Evolutionary conservation across 768 basidiomycete species (phyloP).

Genomic region (button mushroom (Agaricus bisporus)): DNA sequence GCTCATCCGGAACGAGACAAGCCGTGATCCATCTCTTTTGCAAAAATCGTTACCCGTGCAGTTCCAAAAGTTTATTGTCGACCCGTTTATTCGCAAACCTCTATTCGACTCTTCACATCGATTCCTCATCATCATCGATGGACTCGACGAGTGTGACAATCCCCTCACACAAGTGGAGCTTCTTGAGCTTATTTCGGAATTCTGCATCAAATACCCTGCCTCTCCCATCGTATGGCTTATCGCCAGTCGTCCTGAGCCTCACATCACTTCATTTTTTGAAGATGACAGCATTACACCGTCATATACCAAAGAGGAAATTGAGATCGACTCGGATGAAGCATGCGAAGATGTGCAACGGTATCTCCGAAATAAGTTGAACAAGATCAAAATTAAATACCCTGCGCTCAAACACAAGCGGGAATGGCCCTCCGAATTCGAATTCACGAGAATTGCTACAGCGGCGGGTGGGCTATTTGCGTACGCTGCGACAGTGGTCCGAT

Average conservation of each 20-base stretch:
- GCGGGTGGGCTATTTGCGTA: constrained; percentile 22
- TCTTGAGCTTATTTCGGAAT: constrained; percentile 7
- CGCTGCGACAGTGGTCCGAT: constrained; percentile 17
- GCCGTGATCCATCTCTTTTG: neutral
- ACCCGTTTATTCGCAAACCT: neutral
- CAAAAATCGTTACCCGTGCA: neutral
- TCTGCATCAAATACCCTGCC: neutral
- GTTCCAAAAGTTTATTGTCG: constrained; percentile 11
- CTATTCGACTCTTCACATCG: neutral
- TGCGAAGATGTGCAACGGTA: constrained; percentile 13
- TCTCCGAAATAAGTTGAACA: constrained; percentile 4
- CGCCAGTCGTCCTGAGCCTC: constrained; percentile 20
- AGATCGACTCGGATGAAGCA: constrained; percentile 9
- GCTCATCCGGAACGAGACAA: neutral
- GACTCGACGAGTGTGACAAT: neutral
- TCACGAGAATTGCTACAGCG: constrained; percentile 13
- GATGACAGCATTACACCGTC: neutral
- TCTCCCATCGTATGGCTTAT: constrained; percentile 20
- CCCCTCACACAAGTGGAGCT: constrained; percentile 12
- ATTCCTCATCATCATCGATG: neutral
- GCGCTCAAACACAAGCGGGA: neutral
- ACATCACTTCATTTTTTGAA: constrained; percentile 13
- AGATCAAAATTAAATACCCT: constrained; percentile 5
- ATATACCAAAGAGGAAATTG: neutral
- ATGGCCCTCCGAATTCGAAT: constrained; percentile 15